Evolutionary conservation across 805 yeast species (phyloP).

Genomic region (Metschnikowia amazonensis): DNA sequence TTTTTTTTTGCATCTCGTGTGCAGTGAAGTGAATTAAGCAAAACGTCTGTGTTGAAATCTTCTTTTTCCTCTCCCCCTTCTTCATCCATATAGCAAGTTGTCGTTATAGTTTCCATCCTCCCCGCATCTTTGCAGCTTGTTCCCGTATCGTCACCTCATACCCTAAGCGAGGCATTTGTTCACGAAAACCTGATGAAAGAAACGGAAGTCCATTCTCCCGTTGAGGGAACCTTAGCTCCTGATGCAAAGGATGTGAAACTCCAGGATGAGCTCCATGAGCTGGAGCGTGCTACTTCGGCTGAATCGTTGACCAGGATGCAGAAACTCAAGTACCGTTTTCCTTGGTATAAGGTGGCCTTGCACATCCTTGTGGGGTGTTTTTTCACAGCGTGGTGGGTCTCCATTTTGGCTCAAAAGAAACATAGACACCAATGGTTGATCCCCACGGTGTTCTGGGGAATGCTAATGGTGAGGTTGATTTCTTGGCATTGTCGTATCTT

Average conservation of each 20-base stretch:
- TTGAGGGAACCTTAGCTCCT: slow-evolving; percentile 4
- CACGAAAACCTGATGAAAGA: slow-evolving; percentile 1
- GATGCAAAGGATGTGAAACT: slow-evolving; percentile 6
- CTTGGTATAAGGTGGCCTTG: slow-evolving; percentile 16
- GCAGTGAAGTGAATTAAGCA: not conserved
- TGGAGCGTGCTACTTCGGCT: slow-evolving; percentile 9
- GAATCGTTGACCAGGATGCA: slow-evolving; percentile 7
- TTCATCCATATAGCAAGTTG: not conserved
- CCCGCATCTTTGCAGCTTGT: not conserved
- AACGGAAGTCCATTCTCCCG: slow-evolving; percentile 2
- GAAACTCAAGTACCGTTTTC: slow-evolving; percentile 12
- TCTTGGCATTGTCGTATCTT: slow-evolving; percentile 43
- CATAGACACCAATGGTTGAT: slow-evolving; percentile 53
- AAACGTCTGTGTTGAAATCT: not conserved
- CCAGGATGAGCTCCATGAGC: slow-evolving; percentile 10
- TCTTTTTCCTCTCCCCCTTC: not conserved
- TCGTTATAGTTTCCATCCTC: too few relatives aligned
- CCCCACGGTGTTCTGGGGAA: slow-evolving; percentile 51
- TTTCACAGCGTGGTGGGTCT: slow-evolving; percentile 43
- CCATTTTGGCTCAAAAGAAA: slow-evolving; percentile 48
- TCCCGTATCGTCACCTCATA: not conserved
- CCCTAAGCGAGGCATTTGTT: not conserved
- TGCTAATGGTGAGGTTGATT: slow-evolving; percentile 48
- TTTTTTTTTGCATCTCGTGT: not conserved
- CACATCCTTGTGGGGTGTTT: slow-evolving; percentile 21